phyloP scores from a whole-genome alignment of 164 flowering plant genomes.

The Kalanchoe fedtschenkoi region DNA sequence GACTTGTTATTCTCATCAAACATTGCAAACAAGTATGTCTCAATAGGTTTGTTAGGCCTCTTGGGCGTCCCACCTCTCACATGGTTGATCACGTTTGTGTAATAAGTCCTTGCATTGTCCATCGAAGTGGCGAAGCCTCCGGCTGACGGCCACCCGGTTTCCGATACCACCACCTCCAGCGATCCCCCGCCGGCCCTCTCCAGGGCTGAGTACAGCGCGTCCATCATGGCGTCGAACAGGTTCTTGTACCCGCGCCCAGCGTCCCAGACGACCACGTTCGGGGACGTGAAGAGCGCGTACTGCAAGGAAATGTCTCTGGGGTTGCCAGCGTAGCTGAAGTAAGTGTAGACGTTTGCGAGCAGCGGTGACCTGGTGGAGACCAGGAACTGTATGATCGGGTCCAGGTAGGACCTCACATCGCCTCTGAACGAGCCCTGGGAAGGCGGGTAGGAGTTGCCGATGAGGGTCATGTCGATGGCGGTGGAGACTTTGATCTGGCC shows the following conservation, averaged over 20 bases:
- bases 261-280: conserved; percentile 18
- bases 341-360: conserved; percentile 30
- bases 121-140: conserved; percentile 17
- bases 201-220: conserved; percentile 22
- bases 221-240: conserved; percentile 34
- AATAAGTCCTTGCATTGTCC: conserved; percentile 19
- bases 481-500: conserved; percentile 31
- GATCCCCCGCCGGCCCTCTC: conserved; percentile 17
- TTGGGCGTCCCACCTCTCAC: conserved; percentile 23
- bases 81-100: conserved; percentile 17
- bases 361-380: conserved; percentile 12
- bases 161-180: conserved; percentile 27
- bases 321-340: conserved; percentile 21
- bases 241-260: conserved; percentile 12
- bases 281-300: conserved; percentile 27
- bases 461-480: conserved; percentile 23
- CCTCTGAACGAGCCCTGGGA: conserved; percentile 21
- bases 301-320: conserved; percentile 16
- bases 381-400: conserved; percentile 19
- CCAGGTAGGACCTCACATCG: conserved; percentile 12
- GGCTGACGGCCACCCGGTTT: conserved; percentile 35
- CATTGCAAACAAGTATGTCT: conserved; percentile 26
- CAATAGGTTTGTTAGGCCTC: conserved; percentile 20
- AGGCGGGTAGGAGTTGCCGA: conserved; percentile 32
- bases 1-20: conserved; percentile 23